These are phyloP conservation scores for Cryptococcus maquisensis DNA, from an alignment of 1,284 basidiomycete species.

Conservation along the genomic window DNA sequence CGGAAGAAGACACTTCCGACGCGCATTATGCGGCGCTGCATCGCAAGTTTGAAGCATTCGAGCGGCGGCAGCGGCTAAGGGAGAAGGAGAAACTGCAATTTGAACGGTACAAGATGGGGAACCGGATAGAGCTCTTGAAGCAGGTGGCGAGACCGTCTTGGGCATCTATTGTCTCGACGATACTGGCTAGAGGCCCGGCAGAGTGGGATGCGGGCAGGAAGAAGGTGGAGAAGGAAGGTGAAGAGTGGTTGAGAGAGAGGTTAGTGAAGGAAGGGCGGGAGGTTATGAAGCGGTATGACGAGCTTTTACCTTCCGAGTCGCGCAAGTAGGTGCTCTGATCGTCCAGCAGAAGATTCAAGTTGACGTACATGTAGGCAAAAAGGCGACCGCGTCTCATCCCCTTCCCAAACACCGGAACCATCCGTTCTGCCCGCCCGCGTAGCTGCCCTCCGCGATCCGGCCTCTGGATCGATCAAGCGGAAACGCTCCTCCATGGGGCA, in stretches of 20 bases:
- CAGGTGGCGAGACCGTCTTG: conserved; percentile 36
- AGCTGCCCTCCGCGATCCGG: conserved; percentile 24
- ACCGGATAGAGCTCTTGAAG: conserved; percentile 77
- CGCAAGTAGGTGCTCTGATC: conserved; percentile 17
- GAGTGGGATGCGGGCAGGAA: conserved; percentile 32
- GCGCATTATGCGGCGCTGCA: conserved; percentile 78
- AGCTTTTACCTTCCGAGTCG: conserved; percentile 30
- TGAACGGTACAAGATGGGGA: conserved; percentile 83
- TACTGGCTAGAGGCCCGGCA: conserved; percentile 14
- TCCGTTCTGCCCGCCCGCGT: conserved; percentile 24
- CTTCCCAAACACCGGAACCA: conserved; percentile 21
- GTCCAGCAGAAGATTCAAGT: neutral
- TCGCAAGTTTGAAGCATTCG: conserved; percentile 77
- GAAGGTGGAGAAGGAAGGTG: conserved; percentile 29
- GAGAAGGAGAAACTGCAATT: conserved; percentile 87
- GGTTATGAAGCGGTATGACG: conserved; percentile 39
- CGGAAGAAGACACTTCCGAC: conserved; percentile 70
- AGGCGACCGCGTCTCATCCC: conserved; percentile 4
- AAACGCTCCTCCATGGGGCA: neutral
- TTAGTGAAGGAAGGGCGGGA: conserved; percentile 43
- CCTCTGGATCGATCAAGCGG: conserved; percentile 3
- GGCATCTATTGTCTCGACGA: conserved; percentile 24
- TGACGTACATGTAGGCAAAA: neutral
- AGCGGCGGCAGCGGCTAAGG: conserved; percentile 74
- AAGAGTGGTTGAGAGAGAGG: conserved; percentile 36